These are phyloP conservation scores for Myotisia sp. DNA, from an alignment of 2,329 filamentous ascomycete species.

Conservation along the genomic window DNA sequence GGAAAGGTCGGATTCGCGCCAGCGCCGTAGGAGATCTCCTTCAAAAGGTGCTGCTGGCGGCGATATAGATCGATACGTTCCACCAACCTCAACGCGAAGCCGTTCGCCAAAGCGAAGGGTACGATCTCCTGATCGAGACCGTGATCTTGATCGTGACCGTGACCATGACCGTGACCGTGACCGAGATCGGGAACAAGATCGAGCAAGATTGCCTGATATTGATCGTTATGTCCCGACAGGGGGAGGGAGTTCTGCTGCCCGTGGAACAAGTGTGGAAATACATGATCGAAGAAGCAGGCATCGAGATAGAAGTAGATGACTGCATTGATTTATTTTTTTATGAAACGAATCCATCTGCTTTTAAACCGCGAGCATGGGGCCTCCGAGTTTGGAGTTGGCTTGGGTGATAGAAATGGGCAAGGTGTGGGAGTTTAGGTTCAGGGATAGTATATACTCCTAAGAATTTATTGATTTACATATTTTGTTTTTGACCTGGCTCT, in stretches of 20 bases:
- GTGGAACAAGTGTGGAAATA: conserved; percentile 7
- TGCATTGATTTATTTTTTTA: no score
- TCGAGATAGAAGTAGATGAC: conserved; percentile 17
- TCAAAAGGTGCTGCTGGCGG: conserved; percentile 21
- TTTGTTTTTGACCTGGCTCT: no score
- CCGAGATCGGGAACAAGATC: conserved; percentile 17
- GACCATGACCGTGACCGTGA: conserved; percentile 16
- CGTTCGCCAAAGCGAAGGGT: conserved; percentile 28
- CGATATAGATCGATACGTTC: conserved; percentile 33
- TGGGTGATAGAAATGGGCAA: no score
- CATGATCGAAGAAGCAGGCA: conserved; percentile 13
- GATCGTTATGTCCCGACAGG: conserved; percentile 31
- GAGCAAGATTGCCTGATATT: conserved; percentile 24
- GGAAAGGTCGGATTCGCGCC: conserved; percentile 11
- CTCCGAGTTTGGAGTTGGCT: no score
- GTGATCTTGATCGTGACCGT: conserved; percentile 14
- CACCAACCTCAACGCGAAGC: conserved; percentile 27
- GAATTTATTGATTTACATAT: no score
- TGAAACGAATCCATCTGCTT: no score
- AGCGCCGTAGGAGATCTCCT: conserved; percentile 18
- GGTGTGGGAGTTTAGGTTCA: no score
- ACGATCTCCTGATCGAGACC: conserved; percentile 18
- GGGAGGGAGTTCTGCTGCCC: conserved; percentile 12
- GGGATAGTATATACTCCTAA: no score
- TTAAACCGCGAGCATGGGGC: no score